Conservation (phyloP, 2,329 filamentous ascomycete genomes). For the Aspergillus sp. region DNA sequence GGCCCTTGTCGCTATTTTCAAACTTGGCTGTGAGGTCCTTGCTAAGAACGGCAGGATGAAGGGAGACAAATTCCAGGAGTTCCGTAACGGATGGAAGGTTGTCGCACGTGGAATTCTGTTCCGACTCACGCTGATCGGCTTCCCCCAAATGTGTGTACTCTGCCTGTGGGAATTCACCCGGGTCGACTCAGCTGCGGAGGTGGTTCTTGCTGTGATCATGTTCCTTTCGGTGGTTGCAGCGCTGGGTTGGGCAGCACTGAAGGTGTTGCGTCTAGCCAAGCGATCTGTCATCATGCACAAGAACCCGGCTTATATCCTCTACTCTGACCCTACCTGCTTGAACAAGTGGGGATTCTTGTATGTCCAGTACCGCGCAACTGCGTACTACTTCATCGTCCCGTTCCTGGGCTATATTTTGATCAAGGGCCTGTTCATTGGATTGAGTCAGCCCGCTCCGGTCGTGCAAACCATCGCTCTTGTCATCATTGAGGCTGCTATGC, state of each 20-base stretch:
- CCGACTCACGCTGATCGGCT: constrained; percentile 85
- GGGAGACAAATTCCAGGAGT: constrained; percentile 83
- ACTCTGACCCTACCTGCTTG: constrained; percentile 87
- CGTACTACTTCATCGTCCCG: constrained; percentile 92
- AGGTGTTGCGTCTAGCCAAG: constrained; percentile 85
- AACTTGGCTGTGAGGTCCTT: constrained; percentile 74
- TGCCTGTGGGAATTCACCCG: constrained; percentile 92
- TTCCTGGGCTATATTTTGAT: constrained; percentile 75
- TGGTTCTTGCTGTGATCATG: constrained; percentile 87
- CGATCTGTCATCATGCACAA: constrained; percentile 89
- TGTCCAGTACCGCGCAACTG: constrained; percentile 91
- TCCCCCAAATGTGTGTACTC: constrained; percentile 85
- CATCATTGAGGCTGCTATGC: constrained; percentile 75
- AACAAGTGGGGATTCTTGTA: constrained; percentile 99
- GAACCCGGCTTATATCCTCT: constrained; percentile 95
- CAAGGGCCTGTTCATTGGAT: constrained; percentile 86
- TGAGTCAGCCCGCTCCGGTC: constrained; percentile 69
- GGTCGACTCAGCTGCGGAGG: constrained; percentile 79
- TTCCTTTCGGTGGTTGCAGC: constrained; percentile 77
- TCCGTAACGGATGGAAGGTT: constrained; percentile 91
- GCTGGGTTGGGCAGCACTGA: constrained; percentile 82
- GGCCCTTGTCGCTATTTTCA: constrained; percentile 74
- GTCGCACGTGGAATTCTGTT: constrained; percentile 93
- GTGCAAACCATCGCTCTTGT: constrained; percentile 81
- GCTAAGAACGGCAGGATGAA: constrained; percentile 77